phyloP scores from a whole-genome alignment of 257 asterid genomes.

The Datura wrightii region DNA sequence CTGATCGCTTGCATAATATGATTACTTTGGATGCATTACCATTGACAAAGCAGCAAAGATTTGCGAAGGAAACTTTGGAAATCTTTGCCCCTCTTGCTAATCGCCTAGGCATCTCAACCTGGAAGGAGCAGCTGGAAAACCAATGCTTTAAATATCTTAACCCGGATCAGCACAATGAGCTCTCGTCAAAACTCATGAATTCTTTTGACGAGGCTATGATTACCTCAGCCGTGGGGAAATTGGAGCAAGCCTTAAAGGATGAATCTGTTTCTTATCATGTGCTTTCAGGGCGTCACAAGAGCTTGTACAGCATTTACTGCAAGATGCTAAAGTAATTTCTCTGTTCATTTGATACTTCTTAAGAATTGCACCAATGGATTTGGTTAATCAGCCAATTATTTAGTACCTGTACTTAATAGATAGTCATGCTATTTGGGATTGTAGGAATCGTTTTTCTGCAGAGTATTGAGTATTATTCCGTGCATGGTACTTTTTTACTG shows the following conservation, averaged over 20 bases:
- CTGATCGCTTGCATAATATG: constrained; percentile 98
- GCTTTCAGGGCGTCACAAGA: constrained; percentile 85
- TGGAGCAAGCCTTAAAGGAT: constrained; percentile 69
- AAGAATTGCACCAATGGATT: background rate
- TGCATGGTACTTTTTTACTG: background rate
- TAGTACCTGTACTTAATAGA: background rate
- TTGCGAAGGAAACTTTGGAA: constrained; percentile 95
- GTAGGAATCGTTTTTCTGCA: background rate
- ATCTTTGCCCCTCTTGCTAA: constrained; percentile 93
- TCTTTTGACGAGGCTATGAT: constrained; percentile 73
- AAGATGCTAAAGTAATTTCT: constrained; percentile 83
- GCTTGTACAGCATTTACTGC: constrained; percentile 86
- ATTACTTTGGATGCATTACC: constrained; percentile 86
- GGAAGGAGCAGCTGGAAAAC: constrained; percentile 95
- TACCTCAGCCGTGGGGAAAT: constrained; percentile 68
- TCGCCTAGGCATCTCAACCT: constrained; percentile 87
- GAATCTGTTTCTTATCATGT: constrained; percentile 59
- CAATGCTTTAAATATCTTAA: constrained; percentile 76
- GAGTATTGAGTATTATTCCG: background rate
- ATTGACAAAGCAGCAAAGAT: constrained; percentile 76
- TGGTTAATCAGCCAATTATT: background rate
- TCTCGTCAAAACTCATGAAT: constrained; percentile 68
- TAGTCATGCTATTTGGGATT: background rate
- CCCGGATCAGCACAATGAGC: constrained; percentile 74
- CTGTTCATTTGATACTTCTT: background rate